A percentile compares a stretch with the other conserved stretches of the same genome.
These are phyloP conservation scores for Syzygium malaccense DNA, from an alignment of 441 rosid genomes.

Conservation along the genomic window DNA sequence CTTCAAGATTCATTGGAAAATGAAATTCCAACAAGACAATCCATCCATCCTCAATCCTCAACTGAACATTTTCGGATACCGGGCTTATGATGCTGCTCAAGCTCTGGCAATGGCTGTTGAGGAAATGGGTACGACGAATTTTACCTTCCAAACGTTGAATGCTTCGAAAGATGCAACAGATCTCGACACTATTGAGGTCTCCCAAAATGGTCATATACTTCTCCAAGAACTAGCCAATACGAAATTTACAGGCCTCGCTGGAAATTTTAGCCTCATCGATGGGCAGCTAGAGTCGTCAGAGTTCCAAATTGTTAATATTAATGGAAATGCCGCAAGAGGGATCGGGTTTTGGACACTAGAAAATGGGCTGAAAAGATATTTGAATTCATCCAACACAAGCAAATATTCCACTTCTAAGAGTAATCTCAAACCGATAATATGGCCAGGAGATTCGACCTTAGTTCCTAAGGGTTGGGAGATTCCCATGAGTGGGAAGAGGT, in stretches of 20 bases:
- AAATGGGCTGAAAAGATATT: constrained; percentile 26
- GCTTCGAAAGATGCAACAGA: constrained; percentile 15
- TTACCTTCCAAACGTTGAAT: background rate
- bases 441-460: constrained; percentile 52
- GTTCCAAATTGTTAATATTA: constrained; percentile 39
- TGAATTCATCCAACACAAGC: constrained; percentile 8
- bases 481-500: constrained; percentile 31
- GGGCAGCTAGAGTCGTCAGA: constrained; percentile 28
- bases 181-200: constrained; percentile 35
- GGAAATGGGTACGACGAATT: background rate
- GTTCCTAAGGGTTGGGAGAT: constrained; percentile 56
- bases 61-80: background rate
- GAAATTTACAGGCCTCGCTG: constrained; percentile 36
- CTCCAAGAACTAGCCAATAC: constrained; percentile 16
- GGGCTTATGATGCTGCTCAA: background rate
- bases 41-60: background rate
- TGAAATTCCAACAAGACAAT: too few species aligned
- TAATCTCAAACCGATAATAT: constrained; percentile 29
- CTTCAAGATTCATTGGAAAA: too few species aligned
- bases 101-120: background rate
- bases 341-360: constrained; percentile 49
- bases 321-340: constrained; percentile 16
- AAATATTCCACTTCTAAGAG: constrained; percentile 22
- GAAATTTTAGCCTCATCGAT: constrained; percentile 29
- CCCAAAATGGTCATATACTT: constrained; percentile 34